Percentiles rank a stretch among this genome's conserved stretches.
phyloP scores from a whole-genome alignment of 2,329 filamentous ascomycete species.

The Trichoderma arundinaceum region DNA sequence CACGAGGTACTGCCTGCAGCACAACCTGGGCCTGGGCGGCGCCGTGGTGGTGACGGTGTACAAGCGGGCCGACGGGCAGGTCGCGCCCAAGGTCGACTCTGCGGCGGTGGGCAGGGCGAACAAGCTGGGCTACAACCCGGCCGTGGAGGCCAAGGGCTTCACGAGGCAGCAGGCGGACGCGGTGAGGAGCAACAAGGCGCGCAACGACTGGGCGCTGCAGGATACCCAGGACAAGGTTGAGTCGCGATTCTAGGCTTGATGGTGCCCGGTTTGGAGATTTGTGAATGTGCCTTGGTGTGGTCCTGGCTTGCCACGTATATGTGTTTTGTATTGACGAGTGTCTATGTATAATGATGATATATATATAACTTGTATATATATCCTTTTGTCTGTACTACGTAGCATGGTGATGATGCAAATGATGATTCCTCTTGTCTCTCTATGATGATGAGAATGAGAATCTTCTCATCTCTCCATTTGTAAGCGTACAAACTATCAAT shows the following conservation, averaged over 20 bases:
- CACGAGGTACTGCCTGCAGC: conserved; percentile 80
- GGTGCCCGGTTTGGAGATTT: neutral
- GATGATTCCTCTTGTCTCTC: too few species aligned
- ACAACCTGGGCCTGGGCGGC: conserved; percentile 91
- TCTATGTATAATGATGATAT: conserved; percentile 4
- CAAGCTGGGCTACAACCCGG: conserved; percentile 87
- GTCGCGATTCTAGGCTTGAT: conserved; percentile 42
- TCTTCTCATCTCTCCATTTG: too few species aligned
- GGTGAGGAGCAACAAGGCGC: conserved; percentile 70
- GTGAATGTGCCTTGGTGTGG: neutral
- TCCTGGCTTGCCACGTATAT: too few species aligned
- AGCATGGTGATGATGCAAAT: too few species aligned
- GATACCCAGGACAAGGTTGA: conserved; percentile 58
- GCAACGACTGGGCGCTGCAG: conserved; percentile 76
- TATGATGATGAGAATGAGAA: too few species aligned
- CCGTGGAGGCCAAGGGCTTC: conserved; percentile 86
- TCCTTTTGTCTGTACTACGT: too few species aligned
- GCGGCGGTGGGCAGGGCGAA: conserved; percentile 69
- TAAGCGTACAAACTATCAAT: too few species aligned
- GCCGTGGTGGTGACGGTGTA: conserved; percentile 92
- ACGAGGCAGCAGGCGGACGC: conserved; percentile 74
- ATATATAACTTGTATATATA: too few species aligned
- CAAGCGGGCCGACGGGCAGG: conserved; percentile 77
- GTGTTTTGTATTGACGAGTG: neutral
- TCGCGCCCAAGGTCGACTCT: conserved; percentile 64